Conservation (phyloP, 306 rosid genomes). For the Pyrus communis region DNA sequence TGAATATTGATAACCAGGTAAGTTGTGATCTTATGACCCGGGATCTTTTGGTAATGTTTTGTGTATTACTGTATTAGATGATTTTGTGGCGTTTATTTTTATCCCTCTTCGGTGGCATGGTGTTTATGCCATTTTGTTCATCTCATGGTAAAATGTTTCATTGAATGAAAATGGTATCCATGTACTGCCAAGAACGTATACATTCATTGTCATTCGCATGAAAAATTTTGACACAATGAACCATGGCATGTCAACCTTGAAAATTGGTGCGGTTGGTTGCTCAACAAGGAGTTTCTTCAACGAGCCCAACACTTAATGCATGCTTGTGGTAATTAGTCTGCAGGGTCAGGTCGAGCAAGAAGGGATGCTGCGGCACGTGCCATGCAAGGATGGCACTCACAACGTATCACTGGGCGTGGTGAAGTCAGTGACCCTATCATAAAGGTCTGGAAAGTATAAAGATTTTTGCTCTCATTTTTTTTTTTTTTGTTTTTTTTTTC, state of each 20-base stretch:
- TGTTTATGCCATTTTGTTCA: background rate
- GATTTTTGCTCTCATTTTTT: conserved; percentile 7
- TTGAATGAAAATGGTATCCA: background rate
- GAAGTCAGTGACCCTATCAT: conserved; percentile 95
- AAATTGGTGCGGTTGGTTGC: background rate
- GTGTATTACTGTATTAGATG: background rate
- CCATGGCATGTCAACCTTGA: background rate
- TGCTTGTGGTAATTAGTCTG: conserved; percentile 40
- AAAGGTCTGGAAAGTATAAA: conserved; percentile 51
- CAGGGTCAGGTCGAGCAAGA: conserved; percentile 87
- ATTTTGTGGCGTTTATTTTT: background rate
- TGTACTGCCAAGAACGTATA: background rate
- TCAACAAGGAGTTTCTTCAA: background rate
- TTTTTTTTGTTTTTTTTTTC: conserved; percentile 13
- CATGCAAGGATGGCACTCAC: conserved; percentile 99
- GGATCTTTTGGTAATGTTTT: background rate
- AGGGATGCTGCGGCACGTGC: conserved; percentile 99
- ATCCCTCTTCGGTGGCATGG: background rate
- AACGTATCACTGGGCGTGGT: conserved; percentile 87
- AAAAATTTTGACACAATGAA: background rate
- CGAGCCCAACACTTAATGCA: background rate
- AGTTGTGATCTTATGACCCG: background rate
- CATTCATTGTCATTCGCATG: background rate
- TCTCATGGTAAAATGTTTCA: background rate
- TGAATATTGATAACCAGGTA: conserved; percentile 73